Percentiles rank a stretch among this genome's conserved stretches.
These are phyloP conservation scores for Nematocida parisii DNA, from an alignment of 371 early-diverging fungal genomes.

Conservation along the genomic window DNA sequence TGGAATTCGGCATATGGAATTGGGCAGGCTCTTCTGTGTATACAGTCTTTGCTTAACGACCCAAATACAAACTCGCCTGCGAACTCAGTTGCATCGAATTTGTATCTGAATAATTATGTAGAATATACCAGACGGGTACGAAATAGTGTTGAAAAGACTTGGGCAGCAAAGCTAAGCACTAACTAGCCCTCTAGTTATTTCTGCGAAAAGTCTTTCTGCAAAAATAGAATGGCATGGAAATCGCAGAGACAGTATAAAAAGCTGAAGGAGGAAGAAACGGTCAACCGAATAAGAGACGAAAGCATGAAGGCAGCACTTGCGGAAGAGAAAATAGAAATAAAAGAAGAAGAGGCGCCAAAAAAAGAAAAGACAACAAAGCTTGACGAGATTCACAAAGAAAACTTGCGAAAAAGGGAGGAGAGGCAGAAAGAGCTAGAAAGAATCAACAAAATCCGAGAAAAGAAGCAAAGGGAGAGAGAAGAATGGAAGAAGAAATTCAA, in stretches of 20 bases:
- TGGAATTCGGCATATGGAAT: constrained; percentile 88
- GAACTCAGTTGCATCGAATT: constrained; percentile 89
- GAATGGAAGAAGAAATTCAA: constrained; percentile 44
- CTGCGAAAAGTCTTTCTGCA: constrained; percentile 1
- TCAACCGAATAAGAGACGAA: neutral
- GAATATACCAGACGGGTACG: constrained; percentile 85
- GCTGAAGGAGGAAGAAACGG: constrained; percentile 6
- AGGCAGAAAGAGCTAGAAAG: neutral
- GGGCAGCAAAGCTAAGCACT: constrained; percentile 70
- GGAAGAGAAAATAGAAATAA: neutral
- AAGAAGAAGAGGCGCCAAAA: neutral
- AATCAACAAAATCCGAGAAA: constrained; percentile 11
- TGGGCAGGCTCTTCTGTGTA: constrained; percentile 85
- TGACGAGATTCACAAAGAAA: constrained; percentile 38
- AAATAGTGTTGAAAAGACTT: constrained; percentile 84
- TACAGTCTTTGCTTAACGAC: constrained; percentile 92
- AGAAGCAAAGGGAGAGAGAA: constrained; percentile 36
- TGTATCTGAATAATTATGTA: constrained; percentile 83
- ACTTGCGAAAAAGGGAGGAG: constrained; percentile 28
- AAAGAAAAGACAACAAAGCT: neutral
- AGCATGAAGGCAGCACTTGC: constrained; percentile 2
- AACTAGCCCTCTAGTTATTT: neutral
- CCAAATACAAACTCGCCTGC: constrained; percentile 95
- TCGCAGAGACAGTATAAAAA: neutral
- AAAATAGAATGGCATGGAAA: constrained; percentile 19